Percentiles rank a stretch among this genome's conserved stretches.
These are phyloP conservation scores for Exophiala oligosperma DNA, from an alignment of 2,329 filamentous ascomycete genomes.

Conservation along the genomic window DNA sequence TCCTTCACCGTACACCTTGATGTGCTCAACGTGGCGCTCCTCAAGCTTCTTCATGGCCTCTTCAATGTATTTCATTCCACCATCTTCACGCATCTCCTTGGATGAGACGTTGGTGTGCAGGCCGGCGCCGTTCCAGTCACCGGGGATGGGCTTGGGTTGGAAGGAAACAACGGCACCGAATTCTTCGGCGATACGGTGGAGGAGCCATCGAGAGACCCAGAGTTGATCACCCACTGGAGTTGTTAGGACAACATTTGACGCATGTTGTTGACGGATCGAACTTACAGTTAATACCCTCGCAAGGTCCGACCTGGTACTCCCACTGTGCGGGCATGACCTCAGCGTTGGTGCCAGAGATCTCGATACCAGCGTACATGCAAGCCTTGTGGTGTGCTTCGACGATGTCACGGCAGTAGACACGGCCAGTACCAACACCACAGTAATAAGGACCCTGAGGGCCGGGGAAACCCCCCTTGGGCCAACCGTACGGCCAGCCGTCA, in stretches of 20 bases:
- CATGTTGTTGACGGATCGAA: slow-evolving; percentile 26
- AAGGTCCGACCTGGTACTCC: slow-evolving; percentile 97
- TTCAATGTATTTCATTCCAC: slow-evolving; percentile 95
- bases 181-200: slow-evolving; percentile 89
- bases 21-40: slow-evolving; percentile 77
- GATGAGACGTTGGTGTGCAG: slow-evolving; percentile 94
- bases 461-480: slow-evolving; percentile 84
- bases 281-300: slow-evolving; percentile 77
- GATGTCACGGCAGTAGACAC: slow-evolving; percentile 97
- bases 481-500: slow-evolving; percentile 87
- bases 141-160: slow-evolving; percentile 91
- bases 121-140: slow-evolving; percentile 96
- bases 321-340: slow-evolving; percentile 98
- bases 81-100: slow-evolving; percentile 81
- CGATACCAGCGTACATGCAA: slow-evolving; percentile 83
- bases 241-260: slow-evolving; percentile 29
- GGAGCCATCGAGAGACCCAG: slow-evolving; percentile 88
- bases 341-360: slow-evolving; percentile 97
- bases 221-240: slow-evolving; percentile 84
- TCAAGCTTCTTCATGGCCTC: slow-evolving; percentile 80
- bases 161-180: slow-evolving; percentile 95
- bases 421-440: slow-evolving; percentile 96
- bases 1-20: slow-evolving; percentile 91
- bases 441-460: slow-evolving; percentile 94
- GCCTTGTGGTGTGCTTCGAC: slow-evolving; percentile 93